Percentiles rank a stretch among this genome's conserved stretches.
Conservation (phyloP, 1,284 basidiomycete genomes). For the Sanghuangporus weigelae region DNA sequence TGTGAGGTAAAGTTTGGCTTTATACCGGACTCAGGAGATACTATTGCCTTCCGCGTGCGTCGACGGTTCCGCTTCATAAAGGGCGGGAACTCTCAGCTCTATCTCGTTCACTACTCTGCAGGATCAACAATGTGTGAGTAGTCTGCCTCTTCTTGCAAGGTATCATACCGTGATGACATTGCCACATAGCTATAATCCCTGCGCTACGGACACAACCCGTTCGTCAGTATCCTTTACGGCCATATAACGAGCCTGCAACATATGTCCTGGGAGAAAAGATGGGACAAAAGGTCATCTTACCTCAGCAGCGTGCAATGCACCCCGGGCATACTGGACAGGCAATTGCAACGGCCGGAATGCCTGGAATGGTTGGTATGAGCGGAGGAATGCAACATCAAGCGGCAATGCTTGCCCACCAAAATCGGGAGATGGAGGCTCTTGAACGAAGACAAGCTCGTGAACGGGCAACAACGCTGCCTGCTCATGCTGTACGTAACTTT, state of each 20-base stretch:
- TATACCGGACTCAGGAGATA: constrained; percentile 56
- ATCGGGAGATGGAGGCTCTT: constrained; percentile 59
- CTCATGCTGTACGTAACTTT: constrained; percentile 4
- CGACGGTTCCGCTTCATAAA: constrained; percentile 64
- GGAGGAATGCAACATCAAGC: constrained; percentile 33
- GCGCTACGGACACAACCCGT: constrained; percentile 51
- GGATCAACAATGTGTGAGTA: constrained; percentile 55
- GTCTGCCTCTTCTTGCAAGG: neutral
- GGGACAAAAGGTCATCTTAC: constrained; percentile 54
- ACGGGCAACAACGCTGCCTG: constrained; percentile 11
- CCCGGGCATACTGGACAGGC: constrained; percentile 30
- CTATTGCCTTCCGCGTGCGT: constrained; percentile 55
- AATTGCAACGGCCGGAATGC: constrained; percentile 23
- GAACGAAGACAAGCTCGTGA: constrained; percentile 45
- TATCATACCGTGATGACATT: neutral
- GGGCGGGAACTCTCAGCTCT: constrained; percentile 62
- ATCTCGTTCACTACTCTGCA: constrained; percentile 67
- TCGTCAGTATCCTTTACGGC: constrained; percentile 63
- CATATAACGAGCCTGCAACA: constrained; percentile 55
- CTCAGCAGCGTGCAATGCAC: constrained; percentile 24
- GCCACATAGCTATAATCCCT: constrained; percentile 47
- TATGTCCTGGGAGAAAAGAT: constrained; percentile 64
- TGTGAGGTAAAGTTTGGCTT: constrained; percentile 68
- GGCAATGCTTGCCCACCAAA: constrained; percentile 67
- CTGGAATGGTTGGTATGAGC: constrained; percentile 26